A percentile compares a stretch with the other conserved stretches of the same genome.
phyloP scores from a whole-genome alignment of 768 basidiomycete species.

The Rhodotorula toruloides region DNA sequence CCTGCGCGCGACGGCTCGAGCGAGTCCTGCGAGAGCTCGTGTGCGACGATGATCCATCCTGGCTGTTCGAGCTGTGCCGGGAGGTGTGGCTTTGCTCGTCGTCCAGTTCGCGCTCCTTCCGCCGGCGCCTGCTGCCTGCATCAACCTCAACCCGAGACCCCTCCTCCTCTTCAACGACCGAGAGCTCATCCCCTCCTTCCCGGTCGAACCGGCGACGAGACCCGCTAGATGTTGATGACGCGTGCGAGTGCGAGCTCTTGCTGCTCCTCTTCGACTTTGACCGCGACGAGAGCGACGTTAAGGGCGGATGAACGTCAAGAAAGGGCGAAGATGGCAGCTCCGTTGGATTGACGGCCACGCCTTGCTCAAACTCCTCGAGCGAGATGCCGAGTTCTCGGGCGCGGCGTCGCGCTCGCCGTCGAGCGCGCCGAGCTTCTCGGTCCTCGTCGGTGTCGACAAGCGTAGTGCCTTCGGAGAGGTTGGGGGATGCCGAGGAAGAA shows the following conservation, averaged over 20 bases:
- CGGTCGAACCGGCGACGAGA: not conserved
- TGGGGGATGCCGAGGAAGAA: not conserved
- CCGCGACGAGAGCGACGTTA: not conserved
- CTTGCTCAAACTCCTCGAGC: conserved; percentile 18
- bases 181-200: not conserved
- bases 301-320: conserved; percentile 5
- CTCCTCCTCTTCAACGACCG: not conserved
- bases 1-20: not conserved
- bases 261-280: not conserved
- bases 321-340: not conserved
- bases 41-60: not conserved
- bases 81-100: not conserved
- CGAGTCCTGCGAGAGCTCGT: not conserved
- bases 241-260: not conserved
- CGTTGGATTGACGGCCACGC: not conserved
- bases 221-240: conserved; percentile 4
- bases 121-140: too few relatives aligned
- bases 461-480: not conserved
- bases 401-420: not conserved
- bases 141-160: too few relatives aligned
- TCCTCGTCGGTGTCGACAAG: not conserved
- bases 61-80: not conserved
- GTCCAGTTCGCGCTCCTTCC: too few relatives aligned
- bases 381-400: conserved; percentile 17
- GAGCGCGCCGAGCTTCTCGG: conserved; percentile 1